phyloP scores from a whole-genome alignment of 2,329 filamentous ascomycete species.

The Diaporthe capsici region DNA sequence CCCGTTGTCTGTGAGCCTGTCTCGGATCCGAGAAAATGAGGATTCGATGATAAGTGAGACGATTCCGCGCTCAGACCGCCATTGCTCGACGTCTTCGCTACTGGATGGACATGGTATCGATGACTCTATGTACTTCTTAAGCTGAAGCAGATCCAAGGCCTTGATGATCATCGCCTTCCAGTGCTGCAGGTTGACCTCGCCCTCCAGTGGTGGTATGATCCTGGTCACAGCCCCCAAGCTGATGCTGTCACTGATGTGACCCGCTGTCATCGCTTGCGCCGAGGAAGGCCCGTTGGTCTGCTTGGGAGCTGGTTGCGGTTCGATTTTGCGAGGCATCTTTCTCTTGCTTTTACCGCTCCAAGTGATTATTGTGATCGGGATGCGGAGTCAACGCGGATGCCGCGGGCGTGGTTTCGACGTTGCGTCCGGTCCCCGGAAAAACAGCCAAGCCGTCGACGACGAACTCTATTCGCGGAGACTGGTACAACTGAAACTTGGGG shows the following conservation, averaged over 20 bases:
- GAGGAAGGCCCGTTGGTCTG: not conserved
- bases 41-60: constrained; percentile 4
- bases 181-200: constrained; percentile 17
- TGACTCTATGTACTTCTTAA: constrained; percentile 11
- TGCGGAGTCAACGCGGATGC: constrained; percentile 3
- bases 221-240: constrained; percentile 4
- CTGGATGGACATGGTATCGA: not conserved
- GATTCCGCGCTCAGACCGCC: not conserved
- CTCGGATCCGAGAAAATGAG: not conserved
- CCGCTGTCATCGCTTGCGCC: not conserved
- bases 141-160: not conserved
- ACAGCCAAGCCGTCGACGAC: not conserved
- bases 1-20: constrained; percentile 1
- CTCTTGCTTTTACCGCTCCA: not conserved
- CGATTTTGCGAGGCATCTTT: constrained; percentile 17
- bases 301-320: not conserved
- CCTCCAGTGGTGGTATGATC: not conserved
- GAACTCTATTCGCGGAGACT: not conserved
- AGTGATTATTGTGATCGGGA: not conserved
- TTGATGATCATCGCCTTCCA: constrained; percentile 25
- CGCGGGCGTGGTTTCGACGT: not conserved
- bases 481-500: not conserved
- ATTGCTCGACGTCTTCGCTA: not conserved
- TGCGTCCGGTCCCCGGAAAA: constrained; percentile 18
- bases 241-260: constrained; percentile 12